These are phyloP conservation scores for Thelonectria blattea DNA, from an alignment of 2,329 filamentous ascomycete species.

Conservation along the genomic window DNA sequence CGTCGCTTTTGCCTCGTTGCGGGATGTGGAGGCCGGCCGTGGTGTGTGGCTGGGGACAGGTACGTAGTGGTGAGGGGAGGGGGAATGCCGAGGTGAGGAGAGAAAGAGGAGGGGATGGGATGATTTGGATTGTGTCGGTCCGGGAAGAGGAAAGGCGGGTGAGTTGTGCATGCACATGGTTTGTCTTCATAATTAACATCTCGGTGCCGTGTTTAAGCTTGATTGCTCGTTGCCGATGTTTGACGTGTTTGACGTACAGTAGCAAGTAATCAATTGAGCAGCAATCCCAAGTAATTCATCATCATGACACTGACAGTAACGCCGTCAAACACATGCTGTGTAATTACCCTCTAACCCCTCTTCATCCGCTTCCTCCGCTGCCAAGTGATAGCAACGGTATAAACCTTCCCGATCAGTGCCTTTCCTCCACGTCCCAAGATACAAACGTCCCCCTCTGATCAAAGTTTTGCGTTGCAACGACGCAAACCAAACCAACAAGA, in stretches of 20 bases:
- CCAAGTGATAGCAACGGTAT: not conserved
- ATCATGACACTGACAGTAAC: too few relatives aligned
- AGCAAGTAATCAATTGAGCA: too few relatives aligned
- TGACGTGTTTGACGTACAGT: not conserved
- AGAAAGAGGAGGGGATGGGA: not conserved
- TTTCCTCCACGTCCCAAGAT: not conserved
- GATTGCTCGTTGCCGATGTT: not conserved
- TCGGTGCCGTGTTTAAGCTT: not conserved
- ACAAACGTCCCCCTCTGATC: not conserved
- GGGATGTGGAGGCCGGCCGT: slow-evolving; percentile 16
- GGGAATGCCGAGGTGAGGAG: not conserved
- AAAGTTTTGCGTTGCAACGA: not conserved
- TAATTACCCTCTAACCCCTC: not conserved
- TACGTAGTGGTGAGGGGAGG: not conserved
- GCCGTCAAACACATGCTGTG: not conserved
- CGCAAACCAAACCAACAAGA: not conserved
- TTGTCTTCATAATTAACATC: not conserved
- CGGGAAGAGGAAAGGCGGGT: not conserved
- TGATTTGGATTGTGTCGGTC: not conserved
- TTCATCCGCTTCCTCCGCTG: not conserved
- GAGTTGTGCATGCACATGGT: not conserved
- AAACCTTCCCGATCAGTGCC: not conserved
- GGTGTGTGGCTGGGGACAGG: not conserved
- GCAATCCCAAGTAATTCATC: not conserved
- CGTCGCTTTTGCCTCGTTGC: slow-evolving; percentile 1